Conservation (phyloP, 116 monocot genomes). For the Dioscorea cayenensis region DNA sequence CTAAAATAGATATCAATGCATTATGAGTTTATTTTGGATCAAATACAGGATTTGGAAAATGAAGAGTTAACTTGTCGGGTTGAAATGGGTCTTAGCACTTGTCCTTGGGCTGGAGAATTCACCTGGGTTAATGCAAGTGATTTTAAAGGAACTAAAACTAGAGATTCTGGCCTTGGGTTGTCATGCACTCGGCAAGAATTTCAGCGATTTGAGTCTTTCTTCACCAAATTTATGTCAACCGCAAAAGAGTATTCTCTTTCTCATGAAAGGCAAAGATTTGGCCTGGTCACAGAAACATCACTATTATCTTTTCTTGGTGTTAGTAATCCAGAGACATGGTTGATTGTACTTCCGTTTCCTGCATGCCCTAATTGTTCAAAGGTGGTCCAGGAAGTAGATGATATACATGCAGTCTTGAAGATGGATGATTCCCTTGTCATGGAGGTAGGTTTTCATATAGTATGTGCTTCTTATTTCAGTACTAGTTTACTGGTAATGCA, state of each 20-base stretch:
- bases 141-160: conserved; percentile 20
- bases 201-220: conserved; percentile 59
- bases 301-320: conserved; percentile 51
- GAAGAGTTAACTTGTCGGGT: conserved; percentile 44
- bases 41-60: conserved; percentile 45
- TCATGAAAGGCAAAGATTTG: conserved; percentile 79
- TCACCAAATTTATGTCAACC: conserved; percentile 43
- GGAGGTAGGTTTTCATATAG: conserved; percentile 44
- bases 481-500: neutral
- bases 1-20: conserved; percentile 18
- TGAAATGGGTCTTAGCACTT: conserved; percentile 27
- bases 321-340: conserved; percentile 48
- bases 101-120: conserved; percentile 31
- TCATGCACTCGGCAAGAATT: conserved; percentile 55
- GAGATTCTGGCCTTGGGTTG: conserved; percentile 12
- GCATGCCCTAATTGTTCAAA: conserved; percentile 62
- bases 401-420: conserved; percentile 44
- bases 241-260: conserved; percentile 68
- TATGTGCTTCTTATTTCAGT: neutral
- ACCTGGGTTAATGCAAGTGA: conserved; percentile 40
- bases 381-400: conserved; percentile 47
- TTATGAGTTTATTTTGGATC: conserved; percentile 29
- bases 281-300: conserved; percentile 60
- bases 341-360: conserved; percentile 44
- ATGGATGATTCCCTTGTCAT: conserved; percentile 31